These are phyloP conservation scores for Chaetoceros tenuissimus DNA, from an alignment of 108 stramenopile genomes.

Conservation along the genomic window DNA sequence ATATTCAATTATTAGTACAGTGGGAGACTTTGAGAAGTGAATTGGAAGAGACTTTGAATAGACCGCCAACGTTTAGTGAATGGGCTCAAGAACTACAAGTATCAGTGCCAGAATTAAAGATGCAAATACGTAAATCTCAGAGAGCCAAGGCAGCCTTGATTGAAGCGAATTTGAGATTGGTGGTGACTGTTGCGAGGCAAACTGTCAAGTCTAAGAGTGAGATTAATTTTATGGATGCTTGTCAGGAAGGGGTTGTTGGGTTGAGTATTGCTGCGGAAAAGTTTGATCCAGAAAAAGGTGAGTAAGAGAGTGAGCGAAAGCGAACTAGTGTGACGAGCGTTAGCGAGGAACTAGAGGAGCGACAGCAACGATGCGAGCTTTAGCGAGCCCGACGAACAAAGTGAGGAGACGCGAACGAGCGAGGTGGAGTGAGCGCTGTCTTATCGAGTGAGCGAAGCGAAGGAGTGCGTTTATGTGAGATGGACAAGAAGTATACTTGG, in stretches of 20 bases:
- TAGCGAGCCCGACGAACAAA: too few species aligned
- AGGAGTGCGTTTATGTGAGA: too few species aligned
- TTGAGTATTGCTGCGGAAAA: conserved; percentile 70
- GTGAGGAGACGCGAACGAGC: too few species aligned
- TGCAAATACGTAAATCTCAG: conserved; percentile 50
- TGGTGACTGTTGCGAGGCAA: conserved; percentile 57
- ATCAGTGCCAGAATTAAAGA: conserved; percentile 38
- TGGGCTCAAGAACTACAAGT: conserved; percentile 39
- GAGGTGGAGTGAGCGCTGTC: too few species aligned
- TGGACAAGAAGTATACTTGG: too few species aligned
- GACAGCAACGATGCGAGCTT: too few species aligned
- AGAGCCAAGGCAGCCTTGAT: conserved; percentile 52
- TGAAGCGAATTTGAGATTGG: conserved; percentile 55
- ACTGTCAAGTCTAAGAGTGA: conserved; percentile 29
- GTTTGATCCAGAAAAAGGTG: conserved; percentile 65
- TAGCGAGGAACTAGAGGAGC: too few species aligned
- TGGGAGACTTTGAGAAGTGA: conserved; percentile 33
- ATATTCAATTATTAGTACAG: conserved; percentile 27
- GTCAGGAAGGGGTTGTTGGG: conserved; percentile 80
- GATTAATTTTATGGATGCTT: conserved; percentile 53
- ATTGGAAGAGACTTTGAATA: conserved; percentile 27
- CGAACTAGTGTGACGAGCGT: too few species aligned
- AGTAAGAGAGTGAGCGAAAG: too few species aligned
- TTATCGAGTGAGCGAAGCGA: too few species aligned
- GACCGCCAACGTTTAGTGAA: conserved; percentile 44